Evolutionary conservation across 2,329 filamentous ascomycete genomes (phyloP).

Genomic region (Colletotrichum lini): DNA sequence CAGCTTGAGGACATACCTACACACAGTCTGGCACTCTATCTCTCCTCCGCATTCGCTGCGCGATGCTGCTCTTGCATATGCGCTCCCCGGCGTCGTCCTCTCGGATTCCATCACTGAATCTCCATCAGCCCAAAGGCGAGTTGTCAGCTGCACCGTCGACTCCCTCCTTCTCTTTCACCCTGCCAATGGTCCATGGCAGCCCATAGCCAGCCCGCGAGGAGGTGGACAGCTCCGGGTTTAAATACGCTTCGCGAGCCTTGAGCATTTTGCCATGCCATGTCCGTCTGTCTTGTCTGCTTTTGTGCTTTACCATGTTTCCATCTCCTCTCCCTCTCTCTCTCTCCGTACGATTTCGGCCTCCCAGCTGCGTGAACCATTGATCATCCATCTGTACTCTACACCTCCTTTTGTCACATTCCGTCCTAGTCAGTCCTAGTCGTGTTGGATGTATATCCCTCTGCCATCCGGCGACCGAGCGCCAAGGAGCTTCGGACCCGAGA

Average conservation of each 20-base stretch:
- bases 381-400: slow-evolving; percentile 6
- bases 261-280: neutral
- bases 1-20: slow-evolving; percentile 28
- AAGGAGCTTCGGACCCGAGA: neutral
- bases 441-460: slow-evolving; percentile 42
- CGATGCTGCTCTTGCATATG: slow-evolving; percentile 34
- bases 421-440: neutral
- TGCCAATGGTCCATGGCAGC: neutral
- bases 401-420: neutral
- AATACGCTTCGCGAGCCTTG: slow-evolving; percentile 34
- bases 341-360: slow-evolving; percentile 22
- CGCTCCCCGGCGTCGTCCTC: slow-evolving; percentile 24
- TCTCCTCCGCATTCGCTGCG: slow-evolving; percentile 35
- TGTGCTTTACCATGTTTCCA: slow-evolving; percentile 23
- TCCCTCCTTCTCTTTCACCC: neutral
- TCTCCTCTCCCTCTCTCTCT: slow-evolving; percentile 9
- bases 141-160: slow-evolving; percentile 18
- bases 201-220: neutral
- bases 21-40: slow-evolving; percentile 31
- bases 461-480: slow-evolving; percentile 10
- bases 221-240: slow-evolving; percentile 6
- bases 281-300: slow-evolving; percentile 15
- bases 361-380: slow-evolving; percentile 19
- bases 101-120: slow-evolving; percentile 26
- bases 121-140: slow-evolving; percentile 18